These are phyloP conservation scores for Amniculicola lignicola DNA, from an alignment of 495 filamentous ascomycete species.

Conservation along the genomic window DNA sequence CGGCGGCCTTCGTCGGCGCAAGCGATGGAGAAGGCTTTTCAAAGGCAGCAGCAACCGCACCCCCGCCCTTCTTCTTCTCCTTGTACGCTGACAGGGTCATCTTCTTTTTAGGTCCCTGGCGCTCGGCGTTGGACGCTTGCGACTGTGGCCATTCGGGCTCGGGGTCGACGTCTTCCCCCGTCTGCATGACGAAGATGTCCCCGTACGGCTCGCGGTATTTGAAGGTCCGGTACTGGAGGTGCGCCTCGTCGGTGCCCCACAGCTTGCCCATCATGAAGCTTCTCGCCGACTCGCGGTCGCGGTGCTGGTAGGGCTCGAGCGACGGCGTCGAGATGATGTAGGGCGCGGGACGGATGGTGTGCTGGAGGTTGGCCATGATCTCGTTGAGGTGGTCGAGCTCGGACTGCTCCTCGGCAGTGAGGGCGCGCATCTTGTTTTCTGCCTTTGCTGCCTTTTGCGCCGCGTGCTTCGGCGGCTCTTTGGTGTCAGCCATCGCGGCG, in stretches of 20 bases:
- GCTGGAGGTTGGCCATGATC: slow-evolving; percentile 30
- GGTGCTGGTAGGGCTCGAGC: slow-evolving; percentile 24
- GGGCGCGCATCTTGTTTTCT: not conserved
- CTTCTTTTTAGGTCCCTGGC: slow-evolving; percentile 32
- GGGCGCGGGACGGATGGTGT: slow-evolving; percentile 27
- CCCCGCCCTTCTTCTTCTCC: slow-evolving; percentile 32
- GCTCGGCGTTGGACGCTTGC: slow-evolving; percentile 11
- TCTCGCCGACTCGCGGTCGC: slow-evolving; percentile 12
- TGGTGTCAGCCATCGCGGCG: slow-evolving; percentile 26
- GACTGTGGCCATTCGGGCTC: slow-evolving; percentile 13
- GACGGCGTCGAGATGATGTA: slow-evolving; percentile 33
- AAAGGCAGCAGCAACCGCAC: slow-evolving; percentile 17
- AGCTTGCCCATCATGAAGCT: slow-evolving; percentile 31
- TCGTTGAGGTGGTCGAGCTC: slow-evolving; percentile 27
- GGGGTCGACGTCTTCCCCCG: slow-evolving; percentile 18
- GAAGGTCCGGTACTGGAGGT: slow-evolving; percentile 36
- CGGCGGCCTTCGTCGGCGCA: slow-evolving; percentile 4
- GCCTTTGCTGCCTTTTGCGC: no score
- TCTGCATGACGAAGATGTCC: slow-evolving; percentile 25
- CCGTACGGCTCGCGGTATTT: slow-evolving; percentile 34
- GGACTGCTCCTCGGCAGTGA: slow-evolving; percentile 19
- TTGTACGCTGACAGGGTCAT: slow-evolving; percentile 36
- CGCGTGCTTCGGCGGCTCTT: slow-evolving; percentile 4
- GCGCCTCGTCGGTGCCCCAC: slow-evolving; percentile 30
- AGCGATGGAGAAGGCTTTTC: slow-evolving; percentile 29